Evolutionary conservation across 2,329 filamentous ascomycete genomes (phyloP).

Genomic region (Knufia fluminis): DNA sequence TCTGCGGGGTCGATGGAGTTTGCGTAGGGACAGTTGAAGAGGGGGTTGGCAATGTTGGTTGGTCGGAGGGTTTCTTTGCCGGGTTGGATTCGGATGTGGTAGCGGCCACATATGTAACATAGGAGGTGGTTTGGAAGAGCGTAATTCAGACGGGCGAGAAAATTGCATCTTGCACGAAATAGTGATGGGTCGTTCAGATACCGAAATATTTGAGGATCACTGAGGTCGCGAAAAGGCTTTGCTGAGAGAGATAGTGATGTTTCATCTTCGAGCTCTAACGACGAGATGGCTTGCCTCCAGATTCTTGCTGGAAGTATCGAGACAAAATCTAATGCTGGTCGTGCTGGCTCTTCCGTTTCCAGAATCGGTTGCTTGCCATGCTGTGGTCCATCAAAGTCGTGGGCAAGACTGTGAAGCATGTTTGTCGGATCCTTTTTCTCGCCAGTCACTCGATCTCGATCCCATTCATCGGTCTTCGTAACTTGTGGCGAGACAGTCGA

Average conservation of each 20-base stretch:
- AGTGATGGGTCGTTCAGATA: conserved; percentile 37
- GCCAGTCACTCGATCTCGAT: conserved; percentile 22
- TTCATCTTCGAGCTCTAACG: conserved; percentile 37
- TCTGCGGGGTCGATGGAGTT: conserved; percentile 35
- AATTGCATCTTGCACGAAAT: conserved; percentile 38
- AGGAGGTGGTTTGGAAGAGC: conserved; percentile 48
- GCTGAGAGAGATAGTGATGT: conserved; percentile 43
- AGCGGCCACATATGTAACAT: conserved; percentile 49
- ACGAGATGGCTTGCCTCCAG: conserved; percentile 38
- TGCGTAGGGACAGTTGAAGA: conserved; percentile 48
- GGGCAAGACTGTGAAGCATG: conserved; percentile 22
- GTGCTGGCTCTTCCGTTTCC: conserved; percentile 26
- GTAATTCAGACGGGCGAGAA: conserved; percentile 44
- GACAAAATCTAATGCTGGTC: conserved; percentile 26
- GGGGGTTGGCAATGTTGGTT: conserved; percentile 45
- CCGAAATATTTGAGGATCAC: conserved; percentile 35
- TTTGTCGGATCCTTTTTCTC: conserved; percentile 22
- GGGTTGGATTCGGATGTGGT: conserved; percentile 45
- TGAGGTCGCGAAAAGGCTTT: conserved; percentile 36
- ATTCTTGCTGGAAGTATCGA: conserved; percentile 36
- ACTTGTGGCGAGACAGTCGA: neutral
- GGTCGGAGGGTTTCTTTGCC: conserved; percentile 47
- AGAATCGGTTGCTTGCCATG: conserved; percentile 17
- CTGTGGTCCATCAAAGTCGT: conserved; percentile 11
- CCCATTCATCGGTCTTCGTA: conserved; percentile 5